These are phyloP conservation scores for Pseudogymnoascus sp. DNA, from an alignment of 2,329 filamentous ascomycete genomes.

Conservation along the genomic window DNA sequence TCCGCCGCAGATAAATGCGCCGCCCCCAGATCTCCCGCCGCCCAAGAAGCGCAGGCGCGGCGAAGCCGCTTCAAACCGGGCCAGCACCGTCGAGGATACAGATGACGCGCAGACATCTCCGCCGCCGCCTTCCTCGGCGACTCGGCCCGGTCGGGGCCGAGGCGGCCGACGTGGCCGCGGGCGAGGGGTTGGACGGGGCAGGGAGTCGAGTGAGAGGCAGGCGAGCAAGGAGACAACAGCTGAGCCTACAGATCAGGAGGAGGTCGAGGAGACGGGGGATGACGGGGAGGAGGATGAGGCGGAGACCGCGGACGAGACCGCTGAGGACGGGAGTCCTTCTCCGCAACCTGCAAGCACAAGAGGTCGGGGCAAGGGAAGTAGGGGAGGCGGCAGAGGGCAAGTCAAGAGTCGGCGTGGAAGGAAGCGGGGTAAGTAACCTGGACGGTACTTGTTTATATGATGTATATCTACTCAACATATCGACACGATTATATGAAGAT, in stretches of 20 bases:
- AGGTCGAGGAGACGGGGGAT: constrained; percentile 24
- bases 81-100: constrained; percentile 46
- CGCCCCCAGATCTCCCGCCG: constrained; percentile 17
- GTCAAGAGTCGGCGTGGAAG: constrained; percentile 5
- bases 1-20: constrained; percentile 21
- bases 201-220: constrained; percentile 29
- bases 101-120: constrained; percentile 40
- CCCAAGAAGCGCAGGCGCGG: constrained; percentile 29
- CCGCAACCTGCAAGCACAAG: constrained; percentile 20
- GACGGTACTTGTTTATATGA: background rate
- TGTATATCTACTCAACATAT: background rate
- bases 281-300: constrained; percentile 33
- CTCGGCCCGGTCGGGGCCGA: constrained; percentile 24
- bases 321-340: constrained; percentile 22
- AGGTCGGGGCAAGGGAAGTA: constrained; percentile 16
- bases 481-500: background rate
- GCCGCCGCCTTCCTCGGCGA: constrained; percentile 36
- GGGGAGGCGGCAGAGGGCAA: constrained; percentile 9
- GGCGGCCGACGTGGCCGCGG: constrained; percentile 38
- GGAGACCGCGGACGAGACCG: constrained; percentile 28
- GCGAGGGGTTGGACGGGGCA: constrained; percentile 35
- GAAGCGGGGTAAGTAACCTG: constrained; percentile 6
- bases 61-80: constrained; percentile 30
- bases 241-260: constrained; percentile 27
- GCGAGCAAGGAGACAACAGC: constrained; percentile 27